A percentile compares a stretch with the other conserved stretches of the same genome.
These are phyloP conservation scores for Eucalyptus tenuipes DNA, from an alignment of 345 rosid genomes.

Conservation along the genomic window DNA sequence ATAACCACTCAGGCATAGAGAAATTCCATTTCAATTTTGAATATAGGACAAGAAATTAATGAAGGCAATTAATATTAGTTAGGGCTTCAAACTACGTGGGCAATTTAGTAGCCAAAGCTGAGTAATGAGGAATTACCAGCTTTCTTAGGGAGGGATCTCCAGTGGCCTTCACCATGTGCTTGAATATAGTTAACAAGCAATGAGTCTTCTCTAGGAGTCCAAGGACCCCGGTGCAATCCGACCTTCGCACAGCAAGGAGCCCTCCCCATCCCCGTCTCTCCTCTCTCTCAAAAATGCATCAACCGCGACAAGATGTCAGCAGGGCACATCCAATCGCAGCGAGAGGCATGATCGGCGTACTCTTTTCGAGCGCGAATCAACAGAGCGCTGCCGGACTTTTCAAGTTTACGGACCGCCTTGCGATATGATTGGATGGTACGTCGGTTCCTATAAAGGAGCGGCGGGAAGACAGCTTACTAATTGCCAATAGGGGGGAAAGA, in stretches of 20 bases:
- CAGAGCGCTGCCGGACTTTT: neutral
- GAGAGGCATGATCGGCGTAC: neutral
- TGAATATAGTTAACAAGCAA: slow-evolving; percentile 36
- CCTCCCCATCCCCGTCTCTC: slow-evolving; percentile 25
- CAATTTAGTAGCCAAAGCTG: neutral
- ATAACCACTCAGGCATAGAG: neutral
- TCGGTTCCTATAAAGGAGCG: neutral
- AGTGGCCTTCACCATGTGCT: slow-evolving; percentile 47
- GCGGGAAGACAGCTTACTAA: neutral
- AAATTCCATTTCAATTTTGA: neutral
- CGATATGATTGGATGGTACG: neutral
- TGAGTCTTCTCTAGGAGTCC: slow-evolving; percentile 49
- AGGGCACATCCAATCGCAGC: neutral
- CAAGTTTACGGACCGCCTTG: neutral
- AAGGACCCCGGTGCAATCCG: slow-evolving; percentile 52
- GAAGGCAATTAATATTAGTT: neutral
- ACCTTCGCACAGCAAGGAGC: slow-evolving; percentile 48
- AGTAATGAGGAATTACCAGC: slow-evolving; percentile 20
- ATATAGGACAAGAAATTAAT: neutral
- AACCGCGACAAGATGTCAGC: neutral
- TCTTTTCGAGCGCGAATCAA: neutral
- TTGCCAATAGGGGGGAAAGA: neutral
- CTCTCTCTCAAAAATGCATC: neutral
- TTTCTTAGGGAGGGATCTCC: slow-evolving; percentile 43
- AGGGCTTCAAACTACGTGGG: neutral